Evolutionary conservation across 2,329 filamentous ascomycete genomes (phyloP), one percentile per base, ranked within the genome.

Genomic region (Dothistroma pini): DNA sequence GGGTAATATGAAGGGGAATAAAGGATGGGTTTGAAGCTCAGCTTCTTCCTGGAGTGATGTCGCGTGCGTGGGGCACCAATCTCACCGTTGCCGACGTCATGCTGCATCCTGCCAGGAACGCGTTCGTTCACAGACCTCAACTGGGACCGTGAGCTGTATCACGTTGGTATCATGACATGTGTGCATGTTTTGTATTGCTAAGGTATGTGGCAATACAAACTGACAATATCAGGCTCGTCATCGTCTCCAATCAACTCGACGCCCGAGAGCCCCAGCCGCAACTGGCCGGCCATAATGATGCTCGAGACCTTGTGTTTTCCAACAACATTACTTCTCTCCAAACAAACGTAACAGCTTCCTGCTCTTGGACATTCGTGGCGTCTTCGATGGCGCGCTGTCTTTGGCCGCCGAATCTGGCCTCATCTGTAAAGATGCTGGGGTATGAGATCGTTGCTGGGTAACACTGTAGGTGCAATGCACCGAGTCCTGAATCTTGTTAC

Each of bases 351-450:
- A 63, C 56, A 71, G 59, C 61, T 52, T 66, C 58, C 63, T 63
- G 58, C 69, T 71, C 61, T 68, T 68, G 38, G 58, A 64, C 61
- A 69, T 71, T 56, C 64, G 63, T 29, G 65, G 64, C 56, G 62
- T 66, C 59, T 67, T 68, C 8, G 47, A 54, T 11, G 41, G 35
- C 7, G 49, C 35, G 21, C 57, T 44, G 4, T 61, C 62, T 55
- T 41, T 59, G 22, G 38, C 49, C 35, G 29, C 32, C 8, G 16
- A 51, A n/a, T 62, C 59, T 34, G 56, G 57, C 55, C 59, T 61
- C 14, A 60, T 50, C 22, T 63, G 63, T 38, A 60, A 53, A 41
- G 60, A 60, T 14, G 62, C 62, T 32, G 67, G 67, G 9, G 59
- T 66, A 22, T 58, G 62, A 19, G 59, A 51, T 8, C 60, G 63